Evolutionary conservation across 495 filamentous ascomycete genomes (phyloP).

Genomic region (Penicillium pancosmium): DNA sequence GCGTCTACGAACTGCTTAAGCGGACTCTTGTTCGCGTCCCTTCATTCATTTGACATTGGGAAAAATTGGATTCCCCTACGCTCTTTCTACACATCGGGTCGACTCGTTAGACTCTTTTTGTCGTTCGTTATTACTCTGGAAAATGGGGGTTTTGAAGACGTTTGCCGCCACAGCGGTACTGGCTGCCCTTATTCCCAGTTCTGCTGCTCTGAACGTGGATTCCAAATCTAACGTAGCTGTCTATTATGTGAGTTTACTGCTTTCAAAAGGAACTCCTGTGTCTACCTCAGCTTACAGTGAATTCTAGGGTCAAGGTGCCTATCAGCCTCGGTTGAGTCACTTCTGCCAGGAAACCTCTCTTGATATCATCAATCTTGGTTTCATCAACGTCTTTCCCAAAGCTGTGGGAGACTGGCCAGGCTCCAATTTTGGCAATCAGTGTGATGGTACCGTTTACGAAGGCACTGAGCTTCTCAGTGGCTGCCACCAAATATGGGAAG

Average conservation of each 20-base stretch:
- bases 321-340: conserved; percentile 50
- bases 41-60: conserved; percentile 38
- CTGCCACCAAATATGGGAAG: conserved; percentile 56
- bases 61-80: conserved; percentile 13
- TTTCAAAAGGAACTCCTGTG: neutral
- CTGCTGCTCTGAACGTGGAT: conserved; percentile 51
- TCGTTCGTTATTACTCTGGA: conserved; percentile 31
- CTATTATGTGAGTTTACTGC: conserved; percentile 57
- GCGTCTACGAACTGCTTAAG: neutral
- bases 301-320: conserved; percentile 52
- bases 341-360: conserved; percentile 61
- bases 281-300: conserved; percentile 5
- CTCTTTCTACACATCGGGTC: conserved; percentile 23
- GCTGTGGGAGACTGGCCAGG: conserved; percentile 56
- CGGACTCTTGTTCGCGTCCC: conserved; percentile 38
- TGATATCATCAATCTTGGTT: conserved; percentile 70
- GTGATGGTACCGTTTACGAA: conserved; percentile 53
- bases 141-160: conserved; percentile 34
- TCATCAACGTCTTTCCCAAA: conserved; percentile 65
- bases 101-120: conserved; percentile 19
- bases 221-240: conserved; percentile 62
- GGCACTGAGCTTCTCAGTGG: conserved; percentile 41
- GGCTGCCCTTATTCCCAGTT: conserved; percentile 30
- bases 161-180: conserved; percentile 33
- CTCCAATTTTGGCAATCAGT: conserved; percentile 69